phyloP scores from a whole-genome alignment of 2,329 filamentous ascomycete species.

The Monosporascus sp. region DNA sequence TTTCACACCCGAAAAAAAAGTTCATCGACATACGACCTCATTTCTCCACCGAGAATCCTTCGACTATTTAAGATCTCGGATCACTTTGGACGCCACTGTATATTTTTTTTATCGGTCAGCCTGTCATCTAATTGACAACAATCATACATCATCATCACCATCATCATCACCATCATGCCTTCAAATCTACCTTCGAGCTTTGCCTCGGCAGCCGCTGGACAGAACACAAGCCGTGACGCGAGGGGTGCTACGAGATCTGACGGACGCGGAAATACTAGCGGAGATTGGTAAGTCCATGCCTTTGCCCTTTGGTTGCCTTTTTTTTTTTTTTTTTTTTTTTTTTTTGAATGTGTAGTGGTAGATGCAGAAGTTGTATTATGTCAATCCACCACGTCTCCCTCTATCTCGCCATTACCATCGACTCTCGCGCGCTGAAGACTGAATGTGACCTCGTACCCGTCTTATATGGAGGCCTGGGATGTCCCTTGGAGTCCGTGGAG shows the following conservation, averaged over 20 bases:
- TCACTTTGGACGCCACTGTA: not conserved
- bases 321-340: not conserved
- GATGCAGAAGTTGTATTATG: too few species aligned
- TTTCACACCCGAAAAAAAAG: too few species aligned
- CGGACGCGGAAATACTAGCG: constrained; percentile 50
- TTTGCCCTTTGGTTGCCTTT: not conserved
- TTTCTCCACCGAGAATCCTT: too few species aligned
- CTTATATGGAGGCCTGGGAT: not conserved
- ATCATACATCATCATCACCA: too few species aligned
- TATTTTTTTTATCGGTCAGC: not conserved
- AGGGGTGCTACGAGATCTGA: constrained; percentile 54
- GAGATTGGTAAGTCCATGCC: constrained; percentile 62
- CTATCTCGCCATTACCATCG: not conserved
- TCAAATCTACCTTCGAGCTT: constrained; percentile 78
- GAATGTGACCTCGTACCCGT: not conserved
- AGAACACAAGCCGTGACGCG: constrained; percentile 57
- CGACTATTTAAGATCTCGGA: too few species aligned
- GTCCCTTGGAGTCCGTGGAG: not conserved
- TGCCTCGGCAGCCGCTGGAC: constrained; percentile 75
- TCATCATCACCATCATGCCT: constrained; percentile 44
- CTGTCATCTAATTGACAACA: not conserved
- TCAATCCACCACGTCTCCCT: too few species aligned
- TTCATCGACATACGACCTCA: not conserved
- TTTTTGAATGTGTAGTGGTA: not conserved
- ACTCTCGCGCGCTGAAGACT: not conserved